A percentile compares a stretch with the other conserved stretches of the same genome.
These are phyloP conservation scores for Leucosporidium yakuticum DNA, from an alignment of 768 basidiomycete genomes.

Conservation along the genomic window DNA sequence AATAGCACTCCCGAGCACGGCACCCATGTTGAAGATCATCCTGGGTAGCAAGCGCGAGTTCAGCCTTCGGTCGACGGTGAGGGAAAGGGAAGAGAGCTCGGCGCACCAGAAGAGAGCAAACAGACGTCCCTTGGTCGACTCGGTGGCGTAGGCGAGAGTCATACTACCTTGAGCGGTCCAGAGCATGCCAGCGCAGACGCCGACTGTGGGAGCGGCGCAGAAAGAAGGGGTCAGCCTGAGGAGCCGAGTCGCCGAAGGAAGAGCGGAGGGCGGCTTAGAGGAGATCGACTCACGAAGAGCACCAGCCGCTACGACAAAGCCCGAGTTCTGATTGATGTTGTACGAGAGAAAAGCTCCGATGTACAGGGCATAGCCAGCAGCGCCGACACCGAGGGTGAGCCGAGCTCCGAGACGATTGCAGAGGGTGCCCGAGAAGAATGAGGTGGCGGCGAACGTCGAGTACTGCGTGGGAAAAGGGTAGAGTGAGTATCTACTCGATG, in stretches of 20 bases:
- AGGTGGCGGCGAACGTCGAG: constrained; percentile 56
- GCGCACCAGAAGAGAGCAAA: constrained; percentile 22
- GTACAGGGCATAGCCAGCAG: constrained; percentile 61
- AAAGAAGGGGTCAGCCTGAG: constrained; percentile 40
- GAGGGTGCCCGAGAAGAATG: constrained; percentile 64
- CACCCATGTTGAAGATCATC: constrained; percentile 58
- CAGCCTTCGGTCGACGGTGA: too few species aligned
- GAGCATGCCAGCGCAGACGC: constrained; percentile 64
- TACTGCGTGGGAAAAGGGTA: constrained; percentile 57
- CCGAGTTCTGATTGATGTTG: constrained; percentile 60
- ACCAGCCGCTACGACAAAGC: constrained; percentile 62
- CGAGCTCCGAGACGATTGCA: constrained; percentile 76
- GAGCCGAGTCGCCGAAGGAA: neutral
- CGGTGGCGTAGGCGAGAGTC: constrained; percentile 74
- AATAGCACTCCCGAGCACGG: constrained; percentile 33
- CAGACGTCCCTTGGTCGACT: constrained; percentile 20
- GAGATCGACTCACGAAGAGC: constrained; percentile 7
- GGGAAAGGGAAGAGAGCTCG: too few species aligned
- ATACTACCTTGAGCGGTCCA: constrained; percentile 83
- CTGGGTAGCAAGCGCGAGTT: too few species aligned
- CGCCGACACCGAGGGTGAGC: constrained; percentile 66
- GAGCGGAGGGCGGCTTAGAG: too few species aligned
- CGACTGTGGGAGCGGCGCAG: constrained; percentile 49
- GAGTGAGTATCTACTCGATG: too few species aligned
- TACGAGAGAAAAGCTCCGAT: constrained; percentile 47